A percentile compares a stretch with the other conserved stretches of the same genome.
Evolutionary conservation across 306 rosid species (phyloP).

Genomic region (Nissolia schottii): DNA sequence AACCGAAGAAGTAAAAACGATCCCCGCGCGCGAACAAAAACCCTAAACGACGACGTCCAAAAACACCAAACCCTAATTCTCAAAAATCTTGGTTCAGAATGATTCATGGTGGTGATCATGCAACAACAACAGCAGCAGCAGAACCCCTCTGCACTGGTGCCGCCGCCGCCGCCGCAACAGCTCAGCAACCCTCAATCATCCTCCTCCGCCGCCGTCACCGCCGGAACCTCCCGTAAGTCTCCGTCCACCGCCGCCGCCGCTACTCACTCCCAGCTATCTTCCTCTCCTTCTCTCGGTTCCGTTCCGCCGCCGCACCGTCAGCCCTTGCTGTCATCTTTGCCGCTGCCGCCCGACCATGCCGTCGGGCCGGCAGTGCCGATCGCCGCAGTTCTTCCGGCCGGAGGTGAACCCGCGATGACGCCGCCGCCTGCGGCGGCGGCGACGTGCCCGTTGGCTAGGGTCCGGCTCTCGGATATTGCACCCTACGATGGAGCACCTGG

Average conservation of each 20-base stretch:
- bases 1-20: no score
- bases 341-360: constrained; percentile 34
- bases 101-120: constrained; percentile 75
- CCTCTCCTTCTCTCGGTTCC: constrained; percentile 27
- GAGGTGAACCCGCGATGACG: constrained; percentile 38
- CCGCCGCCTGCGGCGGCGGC: not conserved
- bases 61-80: not conserved
- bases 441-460: constrained; percentile 47
- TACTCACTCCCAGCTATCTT: constrained; percentile 38
- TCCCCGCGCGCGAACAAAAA: not conserved
- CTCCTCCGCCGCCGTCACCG: constrained; percentile 27
- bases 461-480: constrained; percentile 73
- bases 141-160: constrained; percentile 57
- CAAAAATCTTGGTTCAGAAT: constrained; percentile 49
- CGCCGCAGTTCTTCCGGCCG: constrained; percentile 43
- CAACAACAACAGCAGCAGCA: constrained; percentile 66
- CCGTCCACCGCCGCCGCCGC: constrained; percentile 41
- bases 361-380: constrained; percentile 25
- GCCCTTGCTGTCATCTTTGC: constrained; percentile 25
- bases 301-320: constrained; percentile 37
- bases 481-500: constrained; percentile 76
- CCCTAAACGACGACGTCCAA: not conserved
- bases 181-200: constrained; percentile 52
- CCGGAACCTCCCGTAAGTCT: constrained; percentile 55
- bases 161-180: constrained; percentile 36